Base-by-base conservation (phyloP, 2,329 filamentous ascomycete genomes). In the Penicillium sp. region DNA sequence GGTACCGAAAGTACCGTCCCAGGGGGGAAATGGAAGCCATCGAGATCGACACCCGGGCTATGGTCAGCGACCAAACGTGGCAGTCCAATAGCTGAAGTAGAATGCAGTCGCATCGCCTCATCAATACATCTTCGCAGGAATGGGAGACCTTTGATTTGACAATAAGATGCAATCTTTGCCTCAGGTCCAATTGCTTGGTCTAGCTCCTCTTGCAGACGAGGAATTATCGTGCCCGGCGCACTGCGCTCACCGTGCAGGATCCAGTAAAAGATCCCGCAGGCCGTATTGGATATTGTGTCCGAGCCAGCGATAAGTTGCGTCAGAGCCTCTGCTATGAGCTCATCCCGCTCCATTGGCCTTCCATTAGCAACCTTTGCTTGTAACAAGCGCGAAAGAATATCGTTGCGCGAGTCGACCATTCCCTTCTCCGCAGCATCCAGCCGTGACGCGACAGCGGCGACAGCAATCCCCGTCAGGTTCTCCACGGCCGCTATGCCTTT, bases 1-100 rank as follows among this genome's bases (percentile, higher is more conserved):
- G 74, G 74, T 3, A 75, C 72, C 40, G 69, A 72, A 8, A 76
- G 60, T 1, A 76, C 68, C 3, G 70, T 67, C 12, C 73, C 73
- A 13, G 56, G 54, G 2, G 59, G 61, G 42, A 61, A 70, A 59
- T 54, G 61, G 47, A 38, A 52, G 32, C 54, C 52, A 29, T 57
- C 57, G 27, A 63, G 61, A 6, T 54, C 50, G 16, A 59, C 57
- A 8, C 59, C 55, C 1, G 41, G 18, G 9, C 59, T 60, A 16
- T 57, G 52, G n/a, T 65, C 60, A 8, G 62, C 58, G 2, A 71
- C 61, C 12, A 68, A 63, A 18, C 59, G 56, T 3, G 62, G 59
- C n/a, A 65, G 51, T 18, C 63, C 63, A 35, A 65, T 50, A 3
- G 61, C 61, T 2, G 63, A 63, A 13, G 67, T 70, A 10, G 69